Percentiles rank a stretch among this genome's conserved stretches.
Conservation (phyloP, 1,284 basidiomycete species). For the Athelia sp. region DNA sequence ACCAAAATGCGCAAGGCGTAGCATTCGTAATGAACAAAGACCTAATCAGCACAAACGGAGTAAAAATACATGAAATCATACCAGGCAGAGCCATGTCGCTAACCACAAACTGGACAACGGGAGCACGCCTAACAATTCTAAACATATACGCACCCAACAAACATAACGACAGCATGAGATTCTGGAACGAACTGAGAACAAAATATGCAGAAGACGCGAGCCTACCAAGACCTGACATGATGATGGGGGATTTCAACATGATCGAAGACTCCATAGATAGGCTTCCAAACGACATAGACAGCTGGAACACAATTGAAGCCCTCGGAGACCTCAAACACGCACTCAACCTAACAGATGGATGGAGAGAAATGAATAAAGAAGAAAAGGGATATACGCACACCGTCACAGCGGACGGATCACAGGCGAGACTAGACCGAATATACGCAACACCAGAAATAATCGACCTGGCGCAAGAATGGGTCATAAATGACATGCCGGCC, state of each 20-base stretch:
- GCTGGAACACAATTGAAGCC: constrained; percentile 2
- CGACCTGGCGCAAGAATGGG: constrained; percentile 17
- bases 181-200: constrained; percentile 21
- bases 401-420: constrained; percentile 11
- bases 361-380: constrained; percentile 24
- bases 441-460: constrained; percentile 16
- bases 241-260: constrained; percentile 38
- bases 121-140: constrained; percentile 15
- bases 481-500: constrained; percentile 8
- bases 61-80: constrained; percentile 14
- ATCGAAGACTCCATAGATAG: constrained; percentile 33
- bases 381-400: constrained; percentile 18
- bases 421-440: constrained; percentile 32
- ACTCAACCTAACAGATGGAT: constrained; percentile 27
- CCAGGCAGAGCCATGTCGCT: constrained; percentile 26
- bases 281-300: constrained; percentile 20
- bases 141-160: constrained; percentile 33
- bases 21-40: constrained; percentile 31
- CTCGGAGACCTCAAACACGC: constrained; percentile 14
- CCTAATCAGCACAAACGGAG: constrained; percentile 8
- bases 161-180: constrained; percentile 16
- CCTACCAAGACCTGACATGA: constrained; percentile 21
- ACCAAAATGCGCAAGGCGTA: constrained; percentile 18
- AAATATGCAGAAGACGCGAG: constrained; percentile 4
- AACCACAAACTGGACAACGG: constrained; percentile 11